These are phyloP conservation scores for Lichenothelia convexa DNA, from an alignment of 495 filamentous ascomycete genomes.

Conservation along the genomic window DNA sequence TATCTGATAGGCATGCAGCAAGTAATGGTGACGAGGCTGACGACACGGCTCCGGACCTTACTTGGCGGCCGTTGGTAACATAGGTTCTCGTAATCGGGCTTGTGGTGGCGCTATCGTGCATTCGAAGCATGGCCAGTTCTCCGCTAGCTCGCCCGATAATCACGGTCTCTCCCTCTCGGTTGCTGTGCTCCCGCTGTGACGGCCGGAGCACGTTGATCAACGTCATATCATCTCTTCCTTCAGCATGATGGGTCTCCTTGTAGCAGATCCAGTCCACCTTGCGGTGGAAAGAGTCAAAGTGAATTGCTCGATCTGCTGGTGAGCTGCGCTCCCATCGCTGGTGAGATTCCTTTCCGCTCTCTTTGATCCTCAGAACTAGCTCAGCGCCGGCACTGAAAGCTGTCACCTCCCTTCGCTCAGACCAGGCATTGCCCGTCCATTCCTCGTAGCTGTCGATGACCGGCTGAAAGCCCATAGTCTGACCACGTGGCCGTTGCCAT, in stretches of 20 bases:
- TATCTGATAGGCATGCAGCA: slow-evolving; percentile 14
- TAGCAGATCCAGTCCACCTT: slow-evolving; percentile 30
- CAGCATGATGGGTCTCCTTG: slow-evolving; percentile 29
- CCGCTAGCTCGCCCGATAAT: slow-evolving; percentile 30
- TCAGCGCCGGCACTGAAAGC: slow-evolving; percentile 45
- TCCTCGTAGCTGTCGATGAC: slow-evolving; percentile 42
- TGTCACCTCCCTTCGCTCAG: slow-evolving; percentile 35
- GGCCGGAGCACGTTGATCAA: slow-evolving; percentile 33
- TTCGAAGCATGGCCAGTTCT: slow-evolving; percentile 17
- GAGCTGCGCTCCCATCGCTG: slow-evolving; percentile 6
- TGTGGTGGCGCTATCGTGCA: slow-evolving; percentile 5
- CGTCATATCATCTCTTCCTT: slow-evolving; percentile 47
- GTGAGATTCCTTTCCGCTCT: slow-evolving; percentile 4
- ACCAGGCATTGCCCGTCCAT: slow-evolving; percentile 33
- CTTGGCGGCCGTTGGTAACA: slow-evolving; percentile 4
- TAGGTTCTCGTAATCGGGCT: neutral
- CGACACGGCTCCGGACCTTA: slow-evolving; percentile 10
- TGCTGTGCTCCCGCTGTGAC: slow-evolving; percentile 15
- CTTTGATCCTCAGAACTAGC: slow-evolving; percentile 29
- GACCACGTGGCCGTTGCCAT: slow-evolving; percentile 25
- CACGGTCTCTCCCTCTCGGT: slow-evolving; percentile 15
- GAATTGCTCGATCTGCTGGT: slow-evolving; percentile 1
- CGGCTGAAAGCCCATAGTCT: slow-evolving; percentile 47
- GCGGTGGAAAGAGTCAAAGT: slow-evolving; percentile 14
- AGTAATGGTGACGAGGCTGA: slow-evolving; percentile 11